Conservation (phyloP, 106 monocot genomes). For the Dioscorea zingiberensis region DNA sequence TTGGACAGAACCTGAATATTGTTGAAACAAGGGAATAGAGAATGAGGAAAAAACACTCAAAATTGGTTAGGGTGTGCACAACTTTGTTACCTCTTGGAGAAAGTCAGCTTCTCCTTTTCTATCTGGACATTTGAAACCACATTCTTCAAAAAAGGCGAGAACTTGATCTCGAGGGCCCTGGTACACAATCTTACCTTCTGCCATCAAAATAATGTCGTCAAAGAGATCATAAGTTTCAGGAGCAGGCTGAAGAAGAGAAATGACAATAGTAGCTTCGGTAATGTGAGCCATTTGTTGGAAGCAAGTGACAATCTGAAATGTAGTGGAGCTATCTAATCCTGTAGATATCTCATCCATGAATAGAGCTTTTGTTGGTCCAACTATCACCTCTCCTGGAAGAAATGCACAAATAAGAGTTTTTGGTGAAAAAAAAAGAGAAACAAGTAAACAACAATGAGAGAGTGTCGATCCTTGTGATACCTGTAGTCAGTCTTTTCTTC, state of each 20-base stretch:
- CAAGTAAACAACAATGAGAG: too few relatives aligned
- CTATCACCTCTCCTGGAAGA: slow-evolving; percentile 86
- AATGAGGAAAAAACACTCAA: neutral
- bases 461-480: too few relatives aligned
- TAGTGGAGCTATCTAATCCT: slow-evolving; percentile 77
- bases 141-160: neutral
- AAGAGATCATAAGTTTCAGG: slow-evolving; percentile 75
- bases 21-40: too few relatives aligned
- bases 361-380: slow-evolving; percentile 74
- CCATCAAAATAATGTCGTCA: slow-evolving; percentile 22
- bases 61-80: too few relatives aligned
- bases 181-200: neutral
- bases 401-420: too few relatives aligned
- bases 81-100: slow-evolving; percentile 1
- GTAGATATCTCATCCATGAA: slow-evolving; percentile 97
- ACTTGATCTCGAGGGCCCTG: neutral
- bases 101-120: neutral
- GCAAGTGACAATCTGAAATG: slow-evolving; percentile 69
- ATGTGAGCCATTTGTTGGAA: slow-evolving; percentile 69
- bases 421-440: too few relatives aligned
- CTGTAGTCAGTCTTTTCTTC: slow-evolving; percentile 80
- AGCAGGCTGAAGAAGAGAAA: slow-evolving; percentile 82
- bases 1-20: slow-evolving; percentile 54
- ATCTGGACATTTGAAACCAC: neutral
- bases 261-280: slow-evolving; percentile 46